Evolutionary conservation across 805 yeast genomes (phyloP).

Genomic region (Yamadazyma philogaea): DNA sequence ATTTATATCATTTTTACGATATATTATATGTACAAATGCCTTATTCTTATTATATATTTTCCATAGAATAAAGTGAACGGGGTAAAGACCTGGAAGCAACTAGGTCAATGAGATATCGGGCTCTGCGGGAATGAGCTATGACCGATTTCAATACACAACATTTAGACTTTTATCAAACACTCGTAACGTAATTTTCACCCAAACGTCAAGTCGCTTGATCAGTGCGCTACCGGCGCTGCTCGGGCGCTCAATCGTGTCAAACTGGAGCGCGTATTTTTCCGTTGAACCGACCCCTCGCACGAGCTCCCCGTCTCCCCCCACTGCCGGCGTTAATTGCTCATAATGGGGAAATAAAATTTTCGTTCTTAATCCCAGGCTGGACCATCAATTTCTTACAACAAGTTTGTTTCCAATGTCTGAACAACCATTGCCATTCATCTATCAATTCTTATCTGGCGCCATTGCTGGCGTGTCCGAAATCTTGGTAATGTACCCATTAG

Average conservation of each 20-base stretch:
- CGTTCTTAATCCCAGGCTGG: constrained; percentile 4
- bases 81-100: too few relatives aligned
- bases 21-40: too few relatives aligned
- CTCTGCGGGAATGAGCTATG: too few relatives aligned
- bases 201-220: too few relatives aligned
- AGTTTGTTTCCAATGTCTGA: constrained; percentile 12
- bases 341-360: constrained; percentile 10
- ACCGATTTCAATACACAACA: too few relatives aligned
- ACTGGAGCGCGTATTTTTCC: background rate
- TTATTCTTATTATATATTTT: too few relatives aligned
- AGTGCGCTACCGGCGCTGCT: background rate
- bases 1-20: too few relatives aligned
- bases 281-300: background rate
- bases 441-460: constrained; percentile 91
- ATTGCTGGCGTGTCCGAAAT: constrained; percentile 97
- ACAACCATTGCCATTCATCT: constrained; percentile 66
- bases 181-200: too few relatives aligned
- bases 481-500: constrained; percentile 92
- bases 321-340: background rate
- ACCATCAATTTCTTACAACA: background rate
- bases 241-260: too few relatives aligned
- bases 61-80: too few relatives aligned
- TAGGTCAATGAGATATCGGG: too few relatives aligned
- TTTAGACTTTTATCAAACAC: too few relatives aligned
- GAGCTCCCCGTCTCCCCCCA: background rate